Base-by-base conservation (phyloP, 1,139 yeast species). In the Hyphopichia khmerensis region DNA sequence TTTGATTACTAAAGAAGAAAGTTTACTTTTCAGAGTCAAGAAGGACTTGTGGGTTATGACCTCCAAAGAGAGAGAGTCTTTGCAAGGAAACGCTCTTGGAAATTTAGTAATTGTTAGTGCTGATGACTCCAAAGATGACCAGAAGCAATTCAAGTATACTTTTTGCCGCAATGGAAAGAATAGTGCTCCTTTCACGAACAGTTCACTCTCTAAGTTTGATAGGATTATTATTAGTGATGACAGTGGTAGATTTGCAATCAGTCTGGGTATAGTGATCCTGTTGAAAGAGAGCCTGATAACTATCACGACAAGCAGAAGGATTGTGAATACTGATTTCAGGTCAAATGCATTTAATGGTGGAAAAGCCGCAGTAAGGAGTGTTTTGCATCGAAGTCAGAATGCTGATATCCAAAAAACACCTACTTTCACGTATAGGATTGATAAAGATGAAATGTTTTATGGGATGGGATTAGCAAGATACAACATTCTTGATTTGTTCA, bases 401-500 rank as follows among this genome's bases (percentile, higher is more conserved):
- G 27, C 36, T 26, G 29, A 16, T 7, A 39, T 35, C n/a, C 35
- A 21, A 17, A 32, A 39, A 4, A 52, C 44, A 32, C 11, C 32
- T 13, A 23, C 34, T 5, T 44, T 44, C 21, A 52, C 69, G 2
- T 88, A 77, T 54, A 71, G 98, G 44, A 70, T 93, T 31, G 98
- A 93, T 59, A 83, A 80, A 53, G 96, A 91, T 60, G 90, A 84
- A 41, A 77, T 84, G 69, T 82, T 78, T 45, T 82, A 80, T 53
- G 91, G 95, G 0, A 75, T 90, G 75, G 79, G 87, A 1, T 57
- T 84, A 40, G 93, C 96, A 0, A 68, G 96, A 37, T 87, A 69
- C 60, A 93, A 91, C 53, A 53, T 93, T 11, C 63, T 90, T 48
- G 82, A 85, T 48, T 60, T 91, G 38, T 82, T 91, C 49, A 52